Evolutionary conservation across 176 grass and related monocot genomes (phyloP), one percentile per base, ranked within the genome.

Genomic region (Ensete glaucum): DNA sequence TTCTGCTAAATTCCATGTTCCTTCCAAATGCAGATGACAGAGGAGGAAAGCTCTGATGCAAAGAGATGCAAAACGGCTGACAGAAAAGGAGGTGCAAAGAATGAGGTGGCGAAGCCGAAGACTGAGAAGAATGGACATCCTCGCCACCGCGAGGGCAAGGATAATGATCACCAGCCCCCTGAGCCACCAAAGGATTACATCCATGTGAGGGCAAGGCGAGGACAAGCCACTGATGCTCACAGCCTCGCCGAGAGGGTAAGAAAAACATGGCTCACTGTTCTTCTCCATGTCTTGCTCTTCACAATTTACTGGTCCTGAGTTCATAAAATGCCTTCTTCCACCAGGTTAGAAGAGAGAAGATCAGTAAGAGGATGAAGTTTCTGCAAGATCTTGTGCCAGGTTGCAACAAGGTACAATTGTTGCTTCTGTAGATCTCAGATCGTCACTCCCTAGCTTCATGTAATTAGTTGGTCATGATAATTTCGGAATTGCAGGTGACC

Each of bases 351-450:
- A 82, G 89, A 82, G 89, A 92, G 78, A 88, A 81, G 78, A 92
- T 92, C n/a, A 86, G 89, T 26, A 83, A 92, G 76, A 85, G 76
- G 89, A 92, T 92, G 89, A 92, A 88, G 72, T 50, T 88, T 26
- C 81, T 92, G 60, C 86, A 88, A 80, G 87, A 84, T 29, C 78
- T 92, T 7, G 89, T 92, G 49, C 89, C 89, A 17, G 86, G 81
- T 52, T 88, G 89, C 83, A 92, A 81, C 26, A 92, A 92, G 83
- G 89, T 91, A 70, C 69, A 73, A 53, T 70, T 0, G 14, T 16
- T 1, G 14, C 9, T 22, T 21, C 55, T 72, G 74, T 71, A 50
- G 29, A 57, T 81, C 9, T 62, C 69, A 65, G 58, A 29, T 73
- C 43, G 6, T 34, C 9, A 2, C 26, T 50, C 34, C 43, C 49